Conservation (phyloP, 768 basidiomycete species). For the Phylloporus sp. region DNA sequence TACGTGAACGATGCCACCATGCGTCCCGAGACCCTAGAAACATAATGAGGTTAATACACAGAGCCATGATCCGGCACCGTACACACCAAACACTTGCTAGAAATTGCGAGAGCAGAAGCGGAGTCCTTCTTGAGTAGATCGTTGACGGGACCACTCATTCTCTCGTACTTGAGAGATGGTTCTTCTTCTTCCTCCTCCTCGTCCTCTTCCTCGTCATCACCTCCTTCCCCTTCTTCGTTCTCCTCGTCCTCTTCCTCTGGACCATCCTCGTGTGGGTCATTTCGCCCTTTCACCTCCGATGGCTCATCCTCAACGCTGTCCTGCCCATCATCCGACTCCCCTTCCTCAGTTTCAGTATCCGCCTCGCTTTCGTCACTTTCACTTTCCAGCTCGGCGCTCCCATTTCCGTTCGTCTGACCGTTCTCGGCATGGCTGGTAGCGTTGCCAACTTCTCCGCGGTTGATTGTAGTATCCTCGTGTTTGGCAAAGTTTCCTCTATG, state of each 20-base stretch:
- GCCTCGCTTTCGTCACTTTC: constrained; percentile 4
- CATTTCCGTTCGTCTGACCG: constrained; percentile 19
- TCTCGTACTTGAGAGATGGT: constrained; percentile 87
- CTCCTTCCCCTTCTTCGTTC: too few species aligned
- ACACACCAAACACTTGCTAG: constrained; percentile 66
- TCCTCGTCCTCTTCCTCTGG: constrained; percentile 15
- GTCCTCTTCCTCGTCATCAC: constrained; percentile 23
- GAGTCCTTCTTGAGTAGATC: constrained; percentile 87
- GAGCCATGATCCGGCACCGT: neutral
- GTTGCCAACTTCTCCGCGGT: constrained; percentile 1
- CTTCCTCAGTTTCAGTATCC: neutral
- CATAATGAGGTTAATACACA: neutral
- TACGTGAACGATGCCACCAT: constrained; percentile 88
- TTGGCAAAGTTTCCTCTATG: too few species aligned
- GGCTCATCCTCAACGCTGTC: constrained; percentile 1
- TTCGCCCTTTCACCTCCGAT: neutral
- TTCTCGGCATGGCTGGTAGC: neutral
- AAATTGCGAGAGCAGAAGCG: constrained; percentile 76
- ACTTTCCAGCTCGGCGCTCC: neutral
- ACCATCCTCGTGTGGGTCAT: constrained; percentile 5
- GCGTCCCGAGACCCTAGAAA: constrained; percentile 82
- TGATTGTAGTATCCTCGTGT: too few species aligned
- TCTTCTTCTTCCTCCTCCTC: constrained; percentile 79
- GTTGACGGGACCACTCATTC: constrained; percentile 65
- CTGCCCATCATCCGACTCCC: constrained; percentile 6